phyloP scores from a whole-genome alignment of 1,139 yeast species.

The Yamadazyma mexicana region DNA sequence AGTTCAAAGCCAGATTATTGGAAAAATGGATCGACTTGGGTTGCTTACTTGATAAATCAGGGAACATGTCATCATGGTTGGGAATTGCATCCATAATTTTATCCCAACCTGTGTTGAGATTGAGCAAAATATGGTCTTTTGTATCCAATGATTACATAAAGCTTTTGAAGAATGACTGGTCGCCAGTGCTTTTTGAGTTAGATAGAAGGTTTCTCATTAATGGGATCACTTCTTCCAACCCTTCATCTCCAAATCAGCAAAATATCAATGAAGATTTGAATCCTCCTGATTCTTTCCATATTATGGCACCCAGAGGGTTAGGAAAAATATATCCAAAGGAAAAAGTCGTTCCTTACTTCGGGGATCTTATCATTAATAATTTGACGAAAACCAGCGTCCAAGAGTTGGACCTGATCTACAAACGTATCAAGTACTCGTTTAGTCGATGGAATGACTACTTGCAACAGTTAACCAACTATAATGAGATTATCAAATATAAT shows the following conservation, averaged over 20 bases:
- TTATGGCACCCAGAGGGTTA: conserved; percentile 86
- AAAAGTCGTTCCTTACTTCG: conserved; percentile 86
- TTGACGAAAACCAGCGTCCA: conserved; percentile 38
- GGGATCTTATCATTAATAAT: conserved; percentile 60
- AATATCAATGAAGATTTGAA: conserved; percentile 16
- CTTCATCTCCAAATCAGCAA: conserved; percentile 16
- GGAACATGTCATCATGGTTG: conserved; percentile 95
- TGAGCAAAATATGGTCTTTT: conserved; percentile 73
- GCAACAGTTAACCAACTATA: conserved; percentile 35
- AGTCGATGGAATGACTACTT: conserved; percentile 79
- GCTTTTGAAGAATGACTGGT: conserved; percentile 81
- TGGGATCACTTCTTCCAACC: conserved; percentile 20
- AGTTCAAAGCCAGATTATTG: conserved; percentile 63
- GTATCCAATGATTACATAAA: conserved; percentile 64
- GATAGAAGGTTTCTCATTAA: conserved; percentile 68
- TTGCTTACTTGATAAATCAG: conserved; percentile 69
- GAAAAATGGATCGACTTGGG: conserved; percentile 90
- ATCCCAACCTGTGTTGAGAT: conserved; percentile 77
- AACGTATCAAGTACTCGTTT: conserved; percentile 70
- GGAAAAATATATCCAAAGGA: conserved; percentile 77
- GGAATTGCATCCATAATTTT: conserved; percentile 85
- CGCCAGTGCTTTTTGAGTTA: conserved; percentile 87
- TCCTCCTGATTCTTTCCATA: conserved; percentile 53
- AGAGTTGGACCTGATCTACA: conserved; percentile 66
- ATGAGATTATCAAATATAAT: conserved; percentile 42